phyloP scores from a whole-genome alignment of 441 rosid genomes.

The Pelargonium hybrid region DNA sequence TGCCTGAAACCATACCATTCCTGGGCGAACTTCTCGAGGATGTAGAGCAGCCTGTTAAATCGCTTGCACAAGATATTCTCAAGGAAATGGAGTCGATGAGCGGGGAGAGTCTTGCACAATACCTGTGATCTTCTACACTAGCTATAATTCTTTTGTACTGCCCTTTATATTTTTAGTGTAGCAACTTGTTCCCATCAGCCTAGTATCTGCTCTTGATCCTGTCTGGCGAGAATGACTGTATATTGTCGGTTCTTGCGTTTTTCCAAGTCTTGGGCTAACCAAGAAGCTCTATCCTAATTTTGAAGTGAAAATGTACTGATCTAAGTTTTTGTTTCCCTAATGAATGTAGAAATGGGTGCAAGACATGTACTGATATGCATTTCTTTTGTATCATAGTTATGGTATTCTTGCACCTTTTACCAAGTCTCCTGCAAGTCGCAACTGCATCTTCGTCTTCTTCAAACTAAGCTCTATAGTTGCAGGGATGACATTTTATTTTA shows the following conservation, averaged over 20 bases:
- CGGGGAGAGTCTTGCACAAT: conserved; percentile 67
- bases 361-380: no score
- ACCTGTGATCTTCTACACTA: conserved; percentile 34
- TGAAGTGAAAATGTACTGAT: no score
- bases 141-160: not conserved
- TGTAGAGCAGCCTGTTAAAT: conserved; percentile 64
- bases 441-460: no score
- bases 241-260: conserved; percentile 11
- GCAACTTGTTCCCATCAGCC: not conserved
- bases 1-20: conserved; percentile 85
- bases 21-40: conserved; percentile 89
- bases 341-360: no score
- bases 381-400: no score
- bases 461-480: no score
- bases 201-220: no score
- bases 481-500: no score
- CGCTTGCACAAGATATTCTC: conserved; percentile 71
- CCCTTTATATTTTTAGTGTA: not conserved
- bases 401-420: no score
- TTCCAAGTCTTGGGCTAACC: conserved; percentile 14
- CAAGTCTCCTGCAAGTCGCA: no score
- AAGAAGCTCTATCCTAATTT: not conserved
- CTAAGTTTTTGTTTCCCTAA: no score
- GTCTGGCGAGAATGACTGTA: conserved; percentile 7
- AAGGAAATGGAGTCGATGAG: conserved; percentile 87